Evolutionary conservation across 495 filamentous ascomycete genomes (phyloP).

Genomic region (Durotheca rogersii): DNA sequence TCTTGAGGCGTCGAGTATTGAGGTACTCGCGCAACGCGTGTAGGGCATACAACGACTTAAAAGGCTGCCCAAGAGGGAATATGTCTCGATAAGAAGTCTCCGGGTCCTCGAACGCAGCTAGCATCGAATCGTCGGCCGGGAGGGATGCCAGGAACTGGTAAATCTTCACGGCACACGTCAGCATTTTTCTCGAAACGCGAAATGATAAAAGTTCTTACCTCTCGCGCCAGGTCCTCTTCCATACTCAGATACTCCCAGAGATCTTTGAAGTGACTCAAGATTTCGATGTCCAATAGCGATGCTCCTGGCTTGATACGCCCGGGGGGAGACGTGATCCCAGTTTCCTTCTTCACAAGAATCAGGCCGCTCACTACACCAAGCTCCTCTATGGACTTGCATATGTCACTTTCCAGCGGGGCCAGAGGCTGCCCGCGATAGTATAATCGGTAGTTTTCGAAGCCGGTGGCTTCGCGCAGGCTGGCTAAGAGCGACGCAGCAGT

Average conservation of each 20-base stretch:
- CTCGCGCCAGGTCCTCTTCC: slow-evolving; percentile 68
- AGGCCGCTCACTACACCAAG: slow-evolving; percentile 60
- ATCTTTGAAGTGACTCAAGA: slow-evolving; percentile 82
- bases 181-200: slow-evolving; percentile 5
- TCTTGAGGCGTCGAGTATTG: slow-evolving; percentile 29
- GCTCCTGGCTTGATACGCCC: slow-evolving; percentile 40
- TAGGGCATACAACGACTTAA: slow-evolving; percentile 71
- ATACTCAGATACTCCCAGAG: slow-evolving; percentile 79
- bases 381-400: slow-evolving; percentile 58
- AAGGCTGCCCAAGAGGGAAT: slow-evolving; percentile 70
- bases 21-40: slow-evolving; percentile 59
- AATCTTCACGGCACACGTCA: slow-evolving; percentile 57
- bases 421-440: slow-evolving; percentile 52
- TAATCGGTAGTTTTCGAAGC: slow-evolving; percentile 67
- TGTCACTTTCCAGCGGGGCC: slow-evolving; percentile 48
- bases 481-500: slow-evolving; percentile 66
- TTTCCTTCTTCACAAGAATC: slow-evolving; percentile 56
- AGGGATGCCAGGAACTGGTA: slow-evolving; percentile 73
- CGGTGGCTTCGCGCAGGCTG: slow-evolving; percentile 62
- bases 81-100: slow-evolving; percentile 54
- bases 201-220: slow-evolving; percentile 48
- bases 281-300: slow-evolving; percentile 67
- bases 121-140: slow-evolving; percentile 63
- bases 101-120: slow-evolving; percentile 58
- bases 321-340: slow-evolving; percentile 35